Evolutionary conservation across 176 grass and related monocot species (phyloP).

Genomic region (Carex kokanica): DNA sequence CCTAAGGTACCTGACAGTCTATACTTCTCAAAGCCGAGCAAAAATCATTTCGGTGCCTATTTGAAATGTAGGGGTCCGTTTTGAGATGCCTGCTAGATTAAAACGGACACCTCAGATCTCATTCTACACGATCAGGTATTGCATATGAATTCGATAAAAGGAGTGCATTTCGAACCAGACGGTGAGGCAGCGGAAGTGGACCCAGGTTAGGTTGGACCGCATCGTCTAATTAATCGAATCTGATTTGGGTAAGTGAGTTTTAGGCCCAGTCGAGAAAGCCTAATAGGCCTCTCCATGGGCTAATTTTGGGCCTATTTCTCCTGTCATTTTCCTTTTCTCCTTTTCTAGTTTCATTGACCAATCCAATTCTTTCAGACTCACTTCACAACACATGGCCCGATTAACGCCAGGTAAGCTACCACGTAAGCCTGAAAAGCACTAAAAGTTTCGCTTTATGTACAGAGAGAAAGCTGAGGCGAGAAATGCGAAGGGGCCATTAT

Average conservation of each 20-base stretch:
- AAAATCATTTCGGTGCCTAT: too few relatives aligned
- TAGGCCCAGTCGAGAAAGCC: neutral
- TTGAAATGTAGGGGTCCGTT: too few relatives aligned
- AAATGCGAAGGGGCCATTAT: neutral
- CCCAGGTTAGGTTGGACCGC: neutral
- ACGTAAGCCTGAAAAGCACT: constrained; percentile 3
- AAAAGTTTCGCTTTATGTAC: neutral
- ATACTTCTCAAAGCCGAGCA: too few relatives aligned
- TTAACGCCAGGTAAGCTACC: constrained; percentile 10
- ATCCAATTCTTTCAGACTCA: neutral
- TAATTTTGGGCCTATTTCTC: neutral
- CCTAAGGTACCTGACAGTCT: too few relatives aligned
- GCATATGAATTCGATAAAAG: too few relatives aligned
- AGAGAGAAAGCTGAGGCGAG: neutral
- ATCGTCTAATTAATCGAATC: neutral
- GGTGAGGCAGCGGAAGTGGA: neutral
- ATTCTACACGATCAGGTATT: too few relatives aligned
- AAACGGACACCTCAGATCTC: too few relatives aligned
- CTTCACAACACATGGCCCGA: neutral
- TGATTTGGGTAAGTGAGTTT: neutral
- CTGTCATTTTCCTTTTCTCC: neutral
- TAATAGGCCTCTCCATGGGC: neutral
- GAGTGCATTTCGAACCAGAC: too few relatives aligned
- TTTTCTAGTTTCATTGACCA: neutral
- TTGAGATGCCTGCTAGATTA: too few relatives aligned